Evolutionary conservation across 208 protist species (phyloP), one percentile per base, ranked within the genome.

Genomic region (Wallacemonas rigidus): DNA sequence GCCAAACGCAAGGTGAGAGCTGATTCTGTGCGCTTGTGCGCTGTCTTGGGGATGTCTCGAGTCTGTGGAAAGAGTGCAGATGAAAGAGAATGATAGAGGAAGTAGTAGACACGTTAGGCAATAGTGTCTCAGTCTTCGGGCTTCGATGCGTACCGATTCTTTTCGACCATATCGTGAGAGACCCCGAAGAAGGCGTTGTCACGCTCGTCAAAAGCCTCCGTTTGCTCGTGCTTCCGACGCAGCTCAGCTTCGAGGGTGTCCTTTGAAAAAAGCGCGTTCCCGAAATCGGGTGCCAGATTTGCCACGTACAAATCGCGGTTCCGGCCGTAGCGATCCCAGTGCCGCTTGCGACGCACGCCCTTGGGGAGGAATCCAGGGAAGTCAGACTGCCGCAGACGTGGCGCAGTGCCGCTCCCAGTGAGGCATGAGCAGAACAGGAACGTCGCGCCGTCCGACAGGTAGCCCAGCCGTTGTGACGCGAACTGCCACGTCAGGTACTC

Each of bases 81-180:
- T 26, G 44, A 63, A 39, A 2, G 14, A 56, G 53, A 5, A 47
- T 15, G 41, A 15, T 68, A n/a, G 48, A 38, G 68, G 67, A 38
- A 35, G 8, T 1, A 57, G 17, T 15, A 57, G 41, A 70, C 8
- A 43, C 11, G 36, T 71, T 12, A 48, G 53, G 9, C 14, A 67
- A 47, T 26, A 40, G 41, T 62, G 64, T 40, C 48, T 67, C 81
- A 90, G 47, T 94, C 75, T 17, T 85, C 81, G 15, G 73, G 82
- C 61, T 81, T 80, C 50, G 70, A 68, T 43, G 88, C 70, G 73
- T 89, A 70, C 43, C 62, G 38, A 5, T 79, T 75, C 54, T 76
- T 87, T 58, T 86, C 80, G 26, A 90, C 87, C 87, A 95, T 92
- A 17, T 84, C 81, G 54, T 85, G 73, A 6, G 86, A 81, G 12